Base-by-base conservation (phyloP, 2,329 filamentous ascomycete genomes). In the Tolypocladium ovalisporum region DNA sequence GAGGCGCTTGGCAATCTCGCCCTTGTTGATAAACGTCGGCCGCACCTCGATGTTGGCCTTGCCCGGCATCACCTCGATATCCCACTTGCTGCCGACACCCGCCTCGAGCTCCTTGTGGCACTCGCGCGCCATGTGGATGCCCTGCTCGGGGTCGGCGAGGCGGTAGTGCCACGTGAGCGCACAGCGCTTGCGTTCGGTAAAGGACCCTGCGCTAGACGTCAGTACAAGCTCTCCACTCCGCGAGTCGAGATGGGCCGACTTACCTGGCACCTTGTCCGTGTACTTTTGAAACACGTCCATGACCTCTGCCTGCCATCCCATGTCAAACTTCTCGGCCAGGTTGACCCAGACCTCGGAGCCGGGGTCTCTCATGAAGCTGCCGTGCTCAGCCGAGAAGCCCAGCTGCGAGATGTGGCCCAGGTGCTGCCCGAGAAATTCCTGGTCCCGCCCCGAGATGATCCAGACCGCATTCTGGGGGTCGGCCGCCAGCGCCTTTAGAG, bases 101-200 rank as follows among this genome's bases (percentile, higher is more conserved):
- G 80, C 76, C 69, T 95, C 87, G 19, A 99, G 82, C 62, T 92
- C 84, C 70, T 87, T 88, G 62, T 91, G 87, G 67, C 90, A 95
- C 69, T 92, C 87, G 29, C 80, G 82, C 6, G 92, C 86, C 75
- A 93, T 88, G 72, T 89, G 88, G 0, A 84, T 74, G 22, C 90
- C 93, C 61, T 89, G 89, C 64, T 95, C 89, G 1, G 90, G 90
- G 67, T 97, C 90, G 1, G 90, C 90, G 34, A 90, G 85, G 44
- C 94, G 89, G 73, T 97, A 99, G 70, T 99, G 94, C 94, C 94
- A 97, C 3, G 94, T 97, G 54, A 97, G 76, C 5, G 94, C 92
- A 62, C 95, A 94, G 62, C 91, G 88, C 75, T 99, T 99, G 59
- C 88, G 85, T 73, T 99, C 94, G 60, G 97, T 91, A 69, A 95